Conservation (phyloP, 2,329 filamentous ascomycete species). For the Calycina herbarum region DNA sequence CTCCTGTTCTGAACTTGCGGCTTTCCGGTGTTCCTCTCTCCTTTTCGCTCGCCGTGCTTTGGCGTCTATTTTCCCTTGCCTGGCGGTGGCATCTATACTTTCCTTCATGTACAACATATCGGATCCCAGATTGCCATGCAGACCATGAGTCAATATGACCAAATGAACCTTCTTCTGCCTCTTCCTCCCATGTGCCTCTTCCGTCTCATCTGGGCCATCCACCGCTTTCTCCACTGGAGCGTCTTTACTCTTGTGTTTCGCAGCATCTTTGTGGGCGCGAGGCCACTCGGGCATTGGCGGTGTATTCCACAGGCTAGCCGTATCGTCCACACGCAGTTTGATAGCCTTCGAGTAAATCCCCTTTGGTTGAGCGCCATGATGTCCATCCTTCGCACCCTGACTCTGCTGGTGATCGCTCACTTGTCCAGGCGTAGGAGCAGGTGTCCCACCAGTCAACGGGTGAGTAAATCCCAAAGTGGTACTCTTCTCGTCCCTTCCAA, state of each 20-base stretch:
- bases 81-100: conserved; percentile 84
- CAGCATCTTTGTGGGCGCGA: conserved; percentile 26
- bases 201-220: conserved; percentile 22
- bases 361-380: conserved; percentile 62
- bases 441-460: conserved; percentile 42
- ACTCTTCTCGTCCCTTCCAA: conserved; percentile 84
- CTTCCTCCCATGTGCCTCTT: conserved; percentile 38
- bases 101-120: conserved; percentile 98
- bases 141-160: conserved; percentile 87
- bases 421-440: conserved; percentile 57
- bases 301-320: conserved; percentile 88
- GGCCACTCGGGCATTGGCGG: conserved; percentile 73
- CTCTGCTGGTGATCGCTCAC: conserved; percentile 75
- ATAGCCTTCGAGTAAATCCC: conserved; percentile 86
- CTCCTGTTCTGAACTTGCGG: conserved; percentile 8
- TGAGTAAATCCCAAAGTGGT: conserved; percentile 59
- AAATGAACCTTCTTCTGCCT: conserved; percentile 82
- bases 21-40: conserved; percentile 38
- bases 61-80: conserved; percentile 69
- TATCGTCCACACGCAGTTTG: conserved; percentile 80
- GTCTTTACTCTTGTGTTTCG: conserved; percentile 28
- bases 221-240: conserved; percentile 30
- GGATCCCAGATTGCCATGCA: conserved; percentile 92
- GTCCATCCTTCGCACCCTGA: conserved; percentile 54
- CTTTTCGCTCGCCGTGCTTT: conserved; percentile 57